Evolutionary conservation across 116 monocot species (phyloP).

Genomic region (Iris pallida): DNA sequence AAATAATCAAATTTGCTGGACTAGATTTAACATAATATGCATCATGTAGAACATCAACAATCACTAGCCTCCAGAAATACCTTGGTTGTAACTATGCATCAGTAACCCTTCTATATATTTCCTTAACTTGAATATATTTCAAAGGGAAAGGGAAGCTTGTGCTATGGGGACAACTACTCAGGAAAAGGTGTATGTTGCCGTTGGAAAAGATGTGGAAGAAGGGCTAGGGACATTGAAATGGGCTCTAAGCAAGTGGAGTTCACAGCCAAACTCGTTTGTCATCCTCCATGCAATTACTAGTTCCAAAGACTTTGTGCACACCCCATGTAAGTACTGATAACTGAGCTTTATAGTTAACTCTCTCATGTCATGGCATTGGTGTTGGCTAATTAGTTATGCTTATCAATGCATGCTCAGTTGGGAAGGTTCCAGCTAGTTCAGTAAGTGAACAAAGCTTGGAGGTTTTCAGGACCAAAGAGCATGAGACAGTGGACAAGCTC

Average conservation of each 20-base stretch:
- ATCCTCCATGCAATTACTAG: slow-evolving; percentile 1
- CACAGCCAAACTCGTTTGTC: not conserved
- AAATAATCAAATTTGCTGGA: no score
- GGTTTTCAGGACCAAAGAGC: not conserved
- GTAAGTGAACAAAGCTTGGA: slow-evolving; percentile 9
- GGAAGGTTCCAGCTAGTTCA: slow-evolving; percentile 10
- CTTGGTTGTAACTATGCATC: no score
- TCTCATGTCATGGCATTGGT: no score
- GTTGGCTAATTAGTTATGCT: no score
- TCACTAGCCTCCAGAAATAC: no score
- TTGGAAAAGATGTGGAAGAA: slow-evolving; percentile 9
- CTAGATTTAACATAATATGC: no score
- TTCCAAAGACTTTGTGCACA: slow-evolving; percentile 5
- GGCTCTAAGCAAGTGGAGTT: slow-evolving; percentile 5
- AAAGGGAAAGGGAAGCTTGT: no score
- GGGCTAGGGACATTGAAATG: not conserved
- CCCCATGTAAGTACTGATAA: slow-evolving; percentile 11
- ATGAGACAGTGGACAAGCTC: slow-evolving; percentile 8
- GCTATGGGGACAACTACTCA: no score
- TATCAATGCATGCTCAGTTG: no score
- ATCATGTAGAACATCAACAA: no score
- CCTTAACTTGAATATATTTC: no score
- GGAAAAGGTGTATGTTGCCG: slow-evolving; percentile 14
- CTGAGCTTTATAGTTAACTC: not conserved
- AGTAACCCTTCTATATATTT: no score